Base-by-base conservation (phyloP, 192 early-diverging fungal genomes). In the Linnemannia schmuckeri region DNA sequence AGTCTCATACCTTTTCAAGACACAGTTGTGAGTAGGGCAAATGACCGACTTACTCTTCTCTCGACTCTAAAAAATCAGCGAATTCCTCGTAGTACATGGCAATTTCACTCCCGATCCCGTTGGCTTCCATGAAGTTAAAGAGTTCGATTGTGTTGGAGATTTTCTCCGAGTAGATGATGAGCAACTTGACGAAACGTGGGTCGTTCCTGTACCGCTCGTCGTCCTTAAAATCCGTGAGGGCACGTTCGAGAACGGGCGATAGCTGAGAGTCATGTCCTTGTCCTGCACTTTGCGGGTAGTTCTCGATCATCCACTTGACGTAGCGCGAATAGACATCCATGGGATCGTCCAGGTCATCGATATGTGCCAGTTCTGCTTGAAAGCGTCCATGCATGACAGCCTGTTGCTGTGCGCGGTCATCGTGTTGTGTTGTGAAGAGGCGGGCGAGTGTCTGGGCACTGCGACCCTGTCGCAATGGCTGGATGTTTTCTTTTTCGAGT, bases 41-140 rank as follows among this genome's bases (percentile, higher is more conserved):
- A 30, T 4, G 49, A 6, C 18, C n/a, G 8, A 52, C 81, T 24
- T 74, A 87, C 80, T 90, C 91, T 17, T 89, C 85, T 13, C 57
- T 49, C 0, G 77, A 52, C 82, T 97, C 96, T 57, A 96, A 74
- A 7, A 91, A 79, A 17, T 81, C 85, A 0, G 94, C 95, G 77
- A 96, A 96, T 74, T 96, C 96, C 74, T 95, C 93, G 77, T 97
- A 98, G 55, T 90, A 93, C n/a, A 92, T 61, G 1, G 96, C 90
- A 37, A 93, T 82, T 47, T 90, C 87, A 22, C 85, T 76, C 0
- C 96, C 97, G 73, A 98, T 97, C 20, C 89, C 86, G 74, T 97
- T 96, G 30, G 89, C 76, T 40, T 90, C 68, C 74, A 98, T 90
- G 76, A 94, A 97, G 79, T 92, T 92, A 85, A 97, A 97, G 38